Base-by-base conservation (phyloP, 441 rosid species). In the Erodium chrysanthum region DNA sequence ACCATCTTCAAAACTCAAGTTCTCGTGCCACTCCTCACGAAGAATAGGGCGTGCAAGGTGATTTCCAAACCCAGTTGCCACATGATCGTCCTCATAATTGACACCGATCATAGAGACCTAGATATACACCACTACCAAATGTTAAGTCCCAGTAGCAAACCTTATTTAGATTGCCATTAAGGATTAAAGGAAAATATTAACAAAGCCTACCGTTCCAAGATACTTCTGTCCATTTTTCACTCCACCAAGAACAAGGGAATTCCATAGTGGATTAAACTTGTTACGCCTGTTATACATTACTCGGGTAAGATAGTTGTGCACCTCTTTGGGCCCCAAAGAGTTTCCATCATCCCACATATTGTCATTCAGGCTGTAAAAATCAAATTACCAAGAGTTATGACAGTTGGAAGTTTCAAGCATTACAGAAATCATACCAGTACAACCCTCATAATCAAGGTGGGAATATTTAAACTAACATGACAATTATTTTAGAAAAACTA, bases 311-410 rank as follows among this genome's bases (percentile, higher is more conserved):
- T 91, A 94, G 85, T 78, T 94, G 83, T 89, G 99, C 78, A 94
- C 85, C 87, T 94, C 97, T 77, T 94, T 94, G 12, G 99, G 99
- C 68, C 97, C 98, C 83, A 91, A 77, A n/a, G 99, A 91, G 78
- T 94, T 91, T 15, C 96, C 96, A 75, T 94, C 99, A 84, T 94
- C 99, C 97, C 99, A 91, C 99, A 94, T 91, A 68, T 91, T 88
- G 85, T 94, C 99, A 71, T 94, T 74, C 69, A 94, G 78, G 82
- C 97, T 94, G 85, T 73, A 80, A 74, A n/a, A 48, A 76, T 66
- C 12, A 25, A 62, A 77, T 58, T 65, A 52, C 33, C 46, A 70
- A 66, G 62, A 76, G 64, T 44, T 3, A 70, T 50, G 27, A 48
- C 18, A 14, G 31, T 48, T 4, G 40, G 56, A 52, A 46, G 48